Base-by-base conservation (phyloP, 1,284 basidiomycete species). In the Nidula niveotomentosa region DNA sequence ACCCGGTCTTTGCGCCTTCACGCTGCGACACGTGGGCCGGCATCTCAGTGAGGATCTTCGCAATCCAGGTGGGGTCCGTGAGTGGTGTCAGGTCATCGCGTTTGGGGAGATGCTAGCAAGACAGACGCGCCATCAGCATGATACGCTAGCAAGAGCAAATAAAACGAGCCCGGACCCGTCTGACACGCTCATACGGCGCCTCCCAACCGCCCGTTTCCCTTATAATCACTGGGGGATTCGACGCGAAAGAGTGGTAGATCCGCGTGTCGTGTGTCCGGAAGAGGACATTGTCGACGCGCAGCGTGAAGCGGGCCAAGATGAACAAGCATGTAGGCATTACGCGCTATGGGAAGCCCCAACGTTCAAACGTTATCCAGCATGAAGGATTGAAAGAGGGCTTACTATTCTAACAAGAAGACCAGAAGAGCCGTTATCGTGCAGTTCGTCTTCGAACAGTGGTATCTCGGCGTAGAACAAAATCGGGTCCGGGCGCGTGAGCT, bases 291-390 rank as follows among this genome's bases (percentile, higher is more conserved):
- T 99, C 97, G 48, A 99, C 95, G 17, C 97, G 85, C 4, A 99
- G 78, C n/a, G 93, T 94, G 70, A 98, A 94, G 6, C 97, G 84
- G 1, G 88, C 83, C 8, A 99, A 84, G 58, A 98, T 85, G 71
- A 98, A 96, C 61, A 98, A 81, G 50, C 91, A 96, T n/a, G 88
- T 90, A 0, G 96, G 95, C 96, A 99, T 99, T 48, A 99, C 95
- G 54, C 97, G 88, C 94, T 97, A 63, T 17, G 35, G 10, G 23
- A 12, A 18, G 43, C 23, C 1, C 1, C 17, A 46, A 33, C 15
- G 3, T n/a, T 15, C 10, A 9, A 9, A 45, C 15, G 45, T 37
- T 41, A 33, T 39, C 33, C n/a, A 52, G 48, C 13, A 36, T 50
- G 53, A 35, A 52, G 54, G 43, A 55, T 52, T 8, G 36, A 43